phyloP scores from a whole-genome alignment of 2,329 filamentous ascomycete species.

The Aureobasidium leucospermi region DNA sequence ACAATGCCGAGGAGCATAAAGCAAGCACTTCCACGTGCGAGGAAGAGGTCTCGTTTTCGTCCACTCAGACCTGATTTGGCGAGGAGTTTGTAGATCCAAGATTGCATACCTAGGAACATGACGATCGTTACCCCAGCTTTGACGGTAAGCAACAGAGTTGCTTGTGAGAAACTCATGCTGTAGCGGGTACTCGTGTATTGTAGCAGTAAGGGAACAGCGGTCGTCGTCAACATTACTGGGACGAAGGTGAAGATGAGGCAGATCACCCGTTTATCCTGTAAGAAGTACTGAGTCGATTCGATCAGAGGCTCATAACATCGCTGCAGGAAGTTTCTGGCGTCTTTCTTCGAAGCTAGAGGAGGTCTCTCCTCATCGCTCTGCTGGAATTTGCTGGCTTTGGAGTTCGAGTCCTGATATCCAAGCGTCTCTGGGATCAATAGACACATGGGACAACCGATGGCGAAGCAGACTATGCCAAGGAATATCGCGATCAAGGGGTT shows the following conservation, averaged over 20 bases:
- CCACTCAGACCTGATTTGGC: constrained; percentile 18
- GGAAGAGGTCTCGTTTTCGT: constrained; percentile 26
- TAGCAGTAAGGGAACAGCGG: constrained; percentile 30
- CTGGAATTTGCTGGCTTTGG: no score
- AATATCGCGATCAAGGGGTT: constrained; percentile 29
- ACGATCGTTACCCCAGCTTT: constrained; percentile 24
- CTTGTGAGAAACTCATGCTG: constrained; percentile 35
- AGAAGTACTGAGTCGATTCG: constrained; percentile 24
- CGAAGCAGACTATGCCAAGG: constrained; percentile 19
- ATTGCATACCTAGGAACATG: constrained; percentile 26
- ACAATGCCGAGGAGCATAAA: constrained; percentile 24
- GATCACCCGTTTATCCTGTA: constrained; percentile 26
- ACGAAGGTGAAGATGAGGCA: constrained; percentile 25
- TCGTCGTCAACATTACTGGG: constrained; percentile 22
- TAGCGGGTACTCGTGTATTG: constrained; percentile 50
- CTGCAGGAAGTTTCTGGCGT: neutral
- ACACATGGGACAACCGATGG: constrained; percentile 17
- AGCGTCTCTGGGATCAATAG: constrained; percentile 29
- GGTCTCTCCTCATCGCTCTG: neutral
- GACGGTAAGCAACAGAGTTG: constrained; percentile 28
- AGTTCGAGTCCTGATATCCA: constrained; percentile 18
- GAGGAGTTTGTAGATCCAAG: constrained; percentile 21
- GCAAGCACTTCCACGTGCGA: constrained; percentile 25
- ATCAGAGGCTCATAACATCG: neutral
- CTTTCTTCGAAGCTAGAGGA: neutral